Percentiles rank a stretch among this genome's conserved stretches.
phyloP scores from a whole-genome alignment of 75 land plant genomes.

The Larix kaempferi region DNA sequence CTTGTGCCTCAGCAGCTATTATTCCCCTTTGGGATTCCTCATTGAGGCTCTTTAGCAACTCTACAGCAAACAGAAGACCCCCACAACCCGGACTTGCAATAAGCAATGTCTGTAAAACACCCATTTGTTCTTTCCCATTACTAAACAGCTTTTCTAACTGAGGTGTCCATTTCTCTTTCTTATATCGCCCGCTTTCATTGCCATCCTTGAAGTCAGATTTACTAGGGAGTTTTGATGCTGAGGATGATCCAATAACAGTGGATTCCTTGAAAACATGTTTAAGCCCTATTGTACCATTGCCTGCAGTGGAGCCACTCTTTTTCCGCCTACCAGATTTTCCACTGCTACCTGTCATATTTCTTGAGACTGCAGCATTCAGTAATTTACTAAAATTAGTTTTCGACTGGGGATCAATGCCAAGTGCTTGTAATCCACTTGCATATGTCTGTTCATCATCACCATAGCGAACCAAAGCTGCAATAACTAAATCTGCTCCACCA shows the following conservation, averaged over 20 bases:
- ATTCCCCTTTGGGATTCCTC: not conserved
- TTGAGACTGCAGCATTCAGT: conserved; percentile 20
- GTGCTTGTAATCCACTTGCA: conserved; percentile 23
- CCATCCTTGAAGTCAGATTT: not conserved
- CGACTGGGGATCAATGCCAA: conserved; percentile 11
- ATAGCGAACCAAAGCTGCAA: conserved; percentile 20
- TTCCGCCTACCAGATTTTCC: conserved; percentile 7
- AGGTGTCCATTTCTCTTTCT: not conserved
- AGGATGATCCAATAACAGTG: conserved; percentile 10
- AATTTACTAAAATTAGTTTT: conserved; percentile 12
- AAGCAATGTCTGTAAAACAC: conserved; percentile 13
- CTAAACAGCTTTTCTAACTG: not conserved
- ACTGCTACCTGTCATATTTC: conserved; percentile 9
- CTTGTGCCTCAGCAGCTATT: not conserved
- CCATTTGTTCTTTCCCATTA: conserved; percentile 5
- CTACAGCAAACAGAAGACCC: conserved; percentile 18
- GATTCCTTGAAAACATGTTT: conserved; percentile 15
- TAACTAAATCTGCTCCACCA: conserved; percentile 26
- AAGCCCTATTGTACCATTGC: conserved; percentile 1
- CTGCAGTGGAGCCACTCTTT: not conserved
- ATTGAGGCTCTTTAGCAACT: conserved; percentile 8
- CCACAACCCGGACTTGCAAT: conserved; percentile 17
- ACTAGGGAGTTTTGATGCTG: not conserved
- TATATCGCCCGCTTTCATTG: not conserved
- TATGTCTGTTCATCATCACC: conserved; percentile 18